These are phyloP conservation scores for Coffea eugenioides DNA, from an alignment of 257 asterid species.

Conservation along the genomic window DNA sequence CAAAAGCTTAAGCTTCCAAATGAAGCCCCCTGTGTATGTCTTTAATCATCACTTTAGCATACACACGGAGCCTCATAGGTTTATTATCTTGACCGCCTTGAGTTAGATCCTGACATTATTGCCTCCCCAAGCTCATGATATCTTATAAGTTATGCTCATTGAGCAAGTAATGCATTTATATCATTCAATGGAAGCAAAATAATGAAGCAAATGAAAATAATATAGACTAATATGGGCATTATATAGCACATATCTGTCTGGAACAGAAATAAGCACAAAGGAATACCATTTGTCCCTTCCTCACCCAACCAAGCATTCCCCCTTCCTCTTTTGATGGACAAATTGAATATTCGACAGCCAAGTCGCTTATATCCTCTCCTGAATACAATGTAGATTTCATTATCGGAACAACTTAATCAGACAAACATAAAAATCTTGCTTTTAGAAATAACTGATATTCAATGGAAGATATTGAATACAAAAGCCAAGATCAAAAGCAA, in stretches of 20 bases:
- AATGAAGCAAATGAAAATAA: neutral
- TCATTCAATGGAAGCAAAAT: neutral
- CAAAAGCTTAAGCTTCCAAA: neutral
- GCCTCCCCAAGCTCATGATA: neutral
- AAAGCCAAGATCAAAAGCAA: neutral
- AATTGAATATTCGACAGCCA: constrained; percentile 83
- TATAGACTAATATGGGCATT: neutral
- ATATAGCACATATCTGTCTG: too few relatives aligned
- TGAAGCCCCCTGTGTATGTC: neutral
- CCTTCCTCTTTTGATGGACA: constrained; percentile 97
- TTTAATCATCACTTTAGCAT: neutral
- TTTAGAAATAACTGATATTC: neutral
- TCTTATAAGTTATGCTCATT: neutral
- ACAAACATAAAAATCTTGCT: neutral
- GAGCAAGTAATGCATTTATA: neutral
- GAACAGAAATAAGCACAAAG: constrained; percentile 20
- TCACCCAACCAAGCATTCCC: constrained; percentile 99
- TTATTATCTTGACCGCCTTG: neutral
- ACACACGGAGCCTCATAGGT: neutral
- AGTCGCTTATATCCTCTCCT: constrained; percentile 96
- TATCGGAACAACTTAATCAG: constrained; percentile 18
- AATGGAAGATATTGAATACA: neutral
- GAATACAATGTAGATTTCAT: constrained; percentile 32
- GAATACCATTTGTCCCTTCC: constrained; percentile 96
- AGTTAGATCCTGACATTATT: too few relatives aligned